Conservation (phyloP, 1,139 yeast species). For the Arxiozyma telluris region DNA sequence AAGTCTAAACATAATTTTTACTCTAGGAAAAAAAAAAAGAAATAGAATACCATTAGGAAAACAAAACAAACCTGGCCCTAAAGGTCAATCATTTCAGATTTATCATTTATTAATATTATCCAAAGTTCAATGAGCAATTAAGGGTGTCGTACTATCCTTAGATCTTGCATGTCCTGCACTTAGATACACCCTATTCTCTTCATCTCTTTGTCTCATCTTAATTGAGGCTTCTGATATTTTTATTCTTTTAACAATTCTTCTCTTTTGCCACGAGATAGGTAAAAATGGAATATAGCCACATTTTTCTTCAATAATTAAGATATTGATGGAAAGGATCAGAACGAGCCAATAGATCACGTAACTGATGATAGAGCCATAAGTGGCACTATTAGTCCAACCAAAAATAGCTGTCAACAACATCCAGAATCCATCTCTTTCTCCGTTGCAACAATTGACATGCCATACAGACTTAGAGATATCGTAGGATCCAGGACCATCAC, state of each 20-base stretch:
- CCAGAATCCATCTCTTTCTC: constrained; percentile 87
- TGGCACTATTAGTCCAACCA: constrained; percentile 95
- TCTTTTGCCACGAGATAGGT: constrained; percentile 54
- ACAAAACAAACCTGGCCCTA: neutral
- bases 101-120: no score
- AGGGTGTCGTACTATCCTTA: constrained; percentile 25
- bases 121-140: constrained; percentile 9
- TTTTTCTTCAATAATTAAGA: constrained; percentile 51
- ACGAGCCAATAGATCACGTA: constrained; percentile 70
- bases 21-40: no score
- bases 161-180: constrained; percentile 17
- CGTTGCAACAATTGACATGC: constrained; percentile 97
- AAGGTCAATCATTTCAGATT: no score
- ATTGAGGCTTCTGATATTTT: constrained; percentile 24
- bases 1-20: neutral
- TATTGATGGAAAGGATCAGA: constrained; percentile 45
- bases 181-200: neutral
- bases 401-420: constrained; percentile 82
- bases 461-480: constrained; percentile 72
- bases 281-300: constrained; percentile 50
- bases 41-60: no score
- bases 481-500: constrained; percentile 91
- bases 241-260: constrained; percentile 44
- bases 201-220: constrained; percentile 8
- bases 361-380: constrained; percentile 80